These are phyloP conservation scores for Phytopythium cucurbitacearum DNA, from an alignment of 352 stramenopile genomes.

Conservation along the genomic window DNA sequence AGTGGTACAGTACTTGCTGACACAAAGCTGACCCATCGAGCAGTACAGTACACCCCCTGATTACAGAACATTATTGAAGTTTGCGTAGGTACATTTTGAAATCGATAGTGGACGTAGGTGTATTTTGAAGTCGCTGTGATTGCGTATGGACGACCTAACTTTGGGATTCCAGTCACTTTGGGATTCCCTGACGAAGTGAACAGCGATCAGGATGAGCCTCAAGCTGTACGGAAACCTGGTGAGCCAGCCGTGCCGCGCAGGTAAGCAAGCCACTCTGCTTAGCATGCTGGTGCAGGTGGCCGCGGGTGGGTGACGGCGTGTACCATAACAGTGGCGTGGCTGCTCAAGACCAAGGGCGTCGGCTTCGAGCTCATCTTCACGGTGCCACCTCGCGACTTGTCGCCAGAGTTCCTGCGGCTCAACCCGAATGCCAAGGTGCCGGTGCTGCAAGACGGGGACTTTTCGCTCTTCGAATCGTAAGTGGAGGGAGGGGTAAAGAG, in stretches of 20 bases:
- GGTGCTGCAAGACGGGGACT: slow-evolving; percentile 28
- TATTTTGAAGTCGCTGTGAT: too few species aligned
- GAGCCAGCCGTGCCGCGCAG: slow-evolving; percentile 13
- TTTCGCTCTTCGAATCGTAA: slow-evolving; percentile 23
- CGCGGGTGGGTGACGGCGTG: not conserved
- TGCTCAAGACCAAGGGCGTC: slow-evolving; percentile 11
- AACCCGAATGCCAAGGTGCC: slow-evolving; percentile 24
- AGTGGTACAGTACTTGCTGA: too few species aligned
- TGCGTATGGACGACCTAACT: too few species aligned
- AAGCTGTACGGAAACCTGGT: slow-evolving; percentile 16
- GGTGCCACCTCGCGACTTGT: slow-evolving; percentile 7
- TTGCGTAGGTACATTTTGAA: too few species aligned
- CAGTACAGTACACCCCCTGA: too few species aligned
- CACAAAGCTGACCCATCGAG: too few species aligned
- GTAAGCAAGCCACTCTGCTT: not conserved
- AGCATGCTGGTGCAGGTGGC: not conserved
- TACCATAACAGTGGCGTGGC: slow-evolving; percentile 10
- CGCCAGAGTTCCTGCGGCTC: slow-evolving; percentile 15
- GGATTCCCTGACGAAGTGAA: too few species aligned
- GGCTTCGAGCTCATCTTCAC: slow-evolving; percentile 11
- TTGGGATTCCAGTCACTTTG: too few species aligned
- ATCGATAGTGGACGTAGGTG: too few species aligned
- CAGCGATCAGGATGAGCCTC: slow-evolving; percentile 6
- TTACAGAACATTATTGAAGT: too few species aligned
- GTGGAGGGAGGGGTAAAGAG: not conserved